Evolutionary conservation across 2,329 filamentous ascomycete genomes (phyloP).

Genomic region (Geosmithia morbida): DNA sequence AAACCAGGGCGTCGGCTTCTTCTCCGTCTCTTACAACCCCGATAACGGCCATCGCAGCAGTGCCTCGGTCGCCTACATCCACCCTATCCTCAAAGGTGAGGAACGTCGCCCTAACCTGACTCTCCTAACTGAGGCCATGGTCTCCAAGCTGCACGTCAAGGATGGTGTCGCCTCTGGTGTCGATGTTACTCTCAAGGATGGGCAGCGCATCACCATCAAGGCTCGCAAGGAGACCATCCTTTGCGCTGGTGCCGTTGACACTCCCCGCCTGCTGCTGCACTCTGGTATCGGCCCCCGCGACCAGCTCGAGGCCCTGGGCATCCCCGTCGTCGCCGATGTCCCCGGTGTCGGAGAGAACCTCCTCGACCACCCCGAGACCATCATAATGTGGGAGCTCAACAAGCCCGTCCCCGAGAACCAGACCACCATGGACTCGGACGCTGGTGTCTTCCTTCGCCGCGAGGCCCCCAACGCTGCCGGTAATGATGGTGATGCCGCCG

Average conservation of each 20-base stretch:
- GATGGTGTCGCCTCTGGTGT: slow-evolving; percentile 61
- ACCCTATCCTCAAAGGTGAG: slow-evolving; percentile 73
- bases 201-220: slow-evolving; percentile 38
- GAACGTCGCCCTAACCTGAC: slow-evolving; percentile 76
- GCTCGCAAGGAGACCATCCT: slow-evolving; percentile 66
- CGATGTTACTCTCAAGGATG: slow-evolving; percentile 44
- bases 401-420: slow-evolving; percentile 60
- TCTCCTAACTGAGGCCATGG: slow-evolving; percentile 77
- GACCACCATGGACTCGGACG: slow-evolving; percentile 85
- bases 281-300: slow-evolving; percentile 41
- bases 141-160: slow-evolving; percentile 63
- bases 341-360: slow-evolving; percentile 48
- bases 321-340: slow-evolving; percentile 40
- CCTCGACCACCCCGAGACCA: slow-evolving; percentile 44
- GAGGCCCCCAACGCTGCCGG: slow-evolving; percentile 52
- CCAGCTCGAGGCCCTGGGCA: slow-evolving; percentile 37
- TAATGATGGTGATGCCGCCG: slow-evolving; percentile 61
- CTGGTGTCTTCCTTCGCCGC: slow-evolving; percentile 75
- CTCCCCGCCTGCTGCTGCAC: slow-evolving; percentile 50
- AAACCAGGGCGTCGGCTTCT: slow-evolving; percentile 71
- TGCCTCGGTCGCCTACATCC: slow-evolving; percentile 83
- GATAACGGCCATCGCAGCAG: slow-evolving; percentile 74
- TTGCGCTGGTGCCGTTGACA: slow-evolving; percentile 69
- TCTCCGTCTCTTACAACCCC: slow-evolving; percentile 83
- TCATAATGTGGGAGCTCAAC: slow-evolving; percentile 64